phyloP scores from a whole-genome alignment of 495 filamentous ascomycete species.

The Usnea hakonensis region DNA sequence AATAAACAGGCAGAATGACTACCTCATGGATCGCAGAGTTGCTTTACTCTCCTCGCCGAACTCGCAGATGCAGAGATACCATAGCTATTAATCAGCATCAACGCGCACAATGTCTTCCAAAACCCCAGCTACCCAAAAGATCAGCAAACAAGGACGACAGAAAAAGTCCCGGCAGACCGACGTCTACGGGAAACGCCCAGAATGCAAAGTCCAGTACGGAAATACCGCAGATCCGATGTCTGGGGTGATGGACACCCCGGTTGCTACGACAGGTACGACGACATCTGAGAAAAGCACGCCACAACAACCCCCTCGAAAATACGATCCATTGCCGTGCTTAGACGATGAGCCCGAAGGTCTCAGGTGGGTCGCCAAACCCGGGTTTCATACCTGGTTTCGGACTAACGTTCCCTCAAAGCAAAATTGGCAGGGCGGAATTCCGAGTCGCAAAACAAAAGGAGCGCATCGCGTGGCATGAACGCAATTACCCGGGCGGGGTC shows the following conservation, averaged over 20 bases:
- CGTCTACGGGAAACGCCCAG: no score
- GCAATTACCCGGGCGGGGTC: background rate
- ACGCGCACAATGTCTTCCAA: no score
- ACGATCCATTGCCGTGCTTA: background rate
- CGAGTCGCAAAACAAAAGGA: background rate
- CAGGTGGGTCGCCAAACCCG: background rate
- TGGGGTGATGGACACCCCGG: background rate
- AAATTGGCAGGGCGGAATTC: background rate
- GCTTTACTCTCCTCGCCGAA: no score
- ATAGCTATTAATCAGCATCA: no score
- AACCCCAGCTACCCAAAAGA: no score
- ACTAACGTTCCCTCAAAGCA: background rate
- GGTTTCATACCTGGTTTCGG: background rate
- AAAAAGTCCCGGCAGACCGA: no score
- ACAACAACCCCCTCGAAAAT: no score
- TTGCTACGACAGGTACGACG: background rate
- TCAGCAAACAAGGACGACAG: no score
- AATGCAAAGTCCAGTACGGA: background rate
- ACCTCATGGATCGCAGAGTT: no score
- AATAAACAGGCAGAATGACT: background rate
- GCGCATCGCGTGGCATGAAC: background rate
- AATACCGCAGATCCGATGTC: background rate
- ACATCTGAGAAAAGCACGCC: background rate
- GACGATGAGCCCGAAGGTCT: background rate
- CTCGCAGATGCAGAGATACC: no score